Conservation (phyloP, 257 asterid genomes). For the Solanum bulbocastanum region DNA sequence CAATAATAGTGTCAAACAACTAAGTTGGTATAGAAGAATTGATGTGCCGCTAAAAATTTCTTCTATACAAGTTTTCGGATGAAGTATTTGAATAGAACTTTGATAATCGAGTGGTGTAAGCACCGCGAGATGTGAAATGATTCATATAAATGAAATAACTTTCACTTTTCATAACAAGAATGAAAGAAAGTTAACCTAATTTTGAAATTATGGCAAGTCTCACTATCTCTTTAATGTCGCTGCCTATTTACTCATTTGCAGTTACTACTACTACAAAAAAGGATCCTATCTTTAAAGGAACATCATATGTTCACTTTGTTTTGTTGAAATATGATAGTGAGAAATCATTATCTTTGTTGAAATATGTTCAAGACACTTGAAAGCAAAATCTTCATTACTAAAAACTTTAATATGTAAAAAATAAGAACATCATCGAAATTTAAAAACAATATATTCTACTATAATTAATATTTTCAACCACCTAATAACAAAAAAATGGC, state of each 20-base stretch:
- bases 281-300: neutral
- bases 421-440: neutral
- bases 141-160: neutral
- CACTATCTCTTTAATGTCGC: neutral
- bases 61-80: neutral
- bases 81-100: neutral
- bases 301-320: neutral
- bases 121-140: accelerated
- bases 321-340: neutral
- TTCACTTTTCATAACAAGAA: neutral
- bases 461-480: neutral
- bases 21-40: neutral
- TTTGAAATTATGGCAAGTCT: neutral
- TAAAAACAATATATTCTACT: neutral
- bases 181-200: neutral
- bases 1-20: neutral
- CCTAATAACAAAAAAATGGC: neutral
- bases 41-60: neutral
- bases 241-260: neutral
- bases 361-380: neutral
- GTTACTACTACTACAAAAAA: neutral
- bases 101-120: neutral
- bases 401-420: neutral
- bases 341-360: neutral
- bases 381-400: neutral